Percentiles rank a stretch among this genome's conserved stretches.
These are phyloP conservation scores for Sporothrix phasma DNA, from an alignment of 2,329 filamentous ascomycete genomes.

Conservation along the genomic window DNA sequence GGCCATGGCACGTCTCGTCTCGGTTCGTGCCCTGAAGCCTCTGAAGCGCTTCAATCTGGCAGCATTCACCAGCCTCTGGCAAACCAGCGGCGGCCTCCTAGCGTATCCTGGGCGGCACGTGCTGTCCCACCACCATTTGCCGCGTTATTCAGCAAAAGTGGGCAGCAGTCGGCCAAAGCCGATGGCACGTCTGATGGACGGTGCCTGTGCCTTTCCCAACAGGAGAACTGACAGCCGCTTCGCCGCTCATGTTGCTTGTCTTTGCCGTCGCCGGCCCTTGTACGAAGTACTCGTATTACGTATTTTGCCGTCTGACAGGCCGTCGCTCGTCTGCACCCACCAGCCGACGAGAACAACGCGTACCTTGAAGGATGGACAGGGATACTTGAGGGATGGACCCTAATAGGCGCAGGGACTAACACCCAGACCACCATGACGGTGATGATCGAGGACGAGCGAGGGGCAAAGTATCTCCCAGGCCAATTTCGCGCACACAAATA, in stretches of 20 bases:
- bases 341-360: too few relatives aligned
- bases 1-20: too few relatives aligned
- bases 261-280: background rate
- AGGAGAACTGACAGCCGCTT: background rate
- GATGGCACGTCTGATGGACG: background rate
- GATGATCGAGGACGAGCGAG: background rate
- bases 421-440: background rate
- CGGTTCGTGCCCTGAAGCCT: too few relatives aligned
- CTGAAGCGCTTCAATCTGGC: background rate
- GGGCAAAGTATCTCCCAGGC: background rate
- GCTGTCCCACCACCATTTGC: background rate
- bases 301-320: background rate
- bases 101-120: background rate
- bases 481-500: background rate
- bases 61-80: background rate
- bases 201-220: background rate
- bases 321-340: too few relatives aligned
- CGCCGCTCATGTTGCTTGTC: background rate
- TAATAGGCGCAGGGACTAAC: background rate
- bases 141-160: background rate
- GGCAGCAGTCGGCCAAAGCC: conserved; percentile 2
- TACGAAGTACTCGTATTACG: too few relatives aligned
- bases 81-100: conserved; percentile 11
- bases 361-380: background rate
- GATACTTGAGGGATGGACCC: background rate